Conservation (phyloP, 2,329 filamentous ascomycete species). For the Colletotrichum limetticola region DNA sequence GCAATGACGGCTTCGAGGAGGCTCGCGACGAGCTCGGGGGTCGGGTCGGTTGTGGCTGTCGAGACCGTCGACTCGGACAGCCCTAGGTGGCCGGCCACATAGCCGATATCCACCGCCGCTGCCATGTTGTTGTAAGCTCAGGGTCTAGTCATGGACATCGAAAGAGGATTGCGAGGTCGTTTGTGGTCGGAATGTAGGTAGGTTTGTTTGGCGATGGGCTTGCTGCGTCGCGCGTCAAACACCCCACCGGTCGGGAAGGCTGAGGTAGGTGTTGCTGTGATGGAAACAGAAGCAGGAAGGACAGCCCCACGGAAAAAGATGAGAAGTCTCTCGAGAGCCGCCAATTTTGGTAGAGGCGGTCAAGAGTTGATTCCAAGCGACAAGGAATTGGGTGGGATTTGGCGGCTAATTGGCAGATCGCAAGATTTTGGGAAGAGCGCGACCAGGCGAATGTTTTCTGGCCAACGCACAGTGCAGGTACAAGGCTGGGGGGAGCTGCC, state of each 20-base stretch:
- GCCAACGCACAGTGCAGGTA: conserved; percentile 5
- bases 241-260: conserved; percentile 7
- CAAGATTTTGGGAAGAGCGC: conserved; percentile 30
- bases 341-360: conserved; percentile 4
- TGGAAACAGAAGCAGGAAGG: neutral
- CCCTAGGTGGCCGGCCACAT: conserved; percentile 77
- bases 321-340: neutral
- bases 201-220: neutral
- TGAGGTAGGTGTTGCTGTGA: neutral
- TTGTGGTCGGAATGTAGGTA: neutral
- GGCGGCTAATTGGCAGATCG: conserved; percentile 11
- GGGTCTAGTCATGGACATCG: conserved; percentile 21
- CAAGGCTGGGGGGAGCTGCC: conserved; percentile 31
- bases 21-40: conserved; percentile 78
- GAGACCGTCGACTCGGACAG: conserved; percentile 73
- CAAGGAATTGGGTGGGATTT: neutral
- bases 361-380: neutral
- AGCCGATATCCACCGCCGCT: conserved; percentile 72
- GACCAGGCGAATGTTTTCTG: conserved; percentile 28
- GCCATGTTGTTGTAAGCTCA: conserved; percentile 48
- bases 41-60: conserved; percentile 73
- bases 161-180: neutral
- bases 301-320: neutral
- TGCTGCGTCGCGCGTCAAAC: conserved; percentile 13
- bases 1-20: conserved; percentile 79